phyloP scores from a whole-genome alignment of 805 yeast species.

The Isabelozyma rhagii region DNA sequence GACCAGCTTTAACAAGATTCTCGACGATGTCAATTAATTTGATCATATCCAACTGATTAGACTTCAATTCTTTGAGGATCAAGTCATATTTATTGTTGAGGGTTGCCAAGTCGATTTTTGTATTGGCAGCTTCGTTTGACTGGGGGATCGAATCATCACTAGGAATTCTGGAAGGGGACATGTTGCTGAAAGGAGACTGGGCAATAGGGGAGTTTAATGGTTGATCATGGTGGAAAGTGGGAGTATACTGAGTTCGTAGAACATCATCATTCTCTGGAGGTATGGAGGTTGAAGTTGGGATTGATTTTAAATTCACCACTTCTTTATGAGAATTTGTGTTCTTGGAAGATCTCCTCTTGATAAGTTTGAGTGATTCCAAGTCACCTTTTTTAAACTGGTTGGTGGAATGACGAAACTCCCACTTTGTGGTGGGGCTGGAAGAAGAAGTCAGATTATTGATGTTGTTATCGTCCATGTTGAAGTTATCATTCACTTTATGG shows the following conservation, averaged over 20 bases:
- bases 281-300: constrained; percentile 13
- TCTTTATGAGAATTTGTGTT: constrained; percentile 37
- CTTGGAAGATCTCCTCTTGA: constrained; percentile 69
- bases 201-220: not conserved
- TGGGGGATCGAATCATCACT: not conserved
- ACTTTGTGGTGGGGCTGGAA: constrained; percentile 19
- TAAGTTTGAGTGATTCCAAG: constrained; percentile 63
- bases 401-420: constrained; percentile 91
- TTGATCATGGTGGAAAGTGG: not conserved
- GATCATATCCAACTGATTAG: constrained; percentile 52
- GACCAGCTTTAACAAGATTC: constrained; percentile 4
- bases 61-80: constrained; percentile 45
- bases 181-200: not conserved
- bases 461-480: constrained; percentile 18
- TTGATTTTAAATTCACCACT: constrained; percentile 31
- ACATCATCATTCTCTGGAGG: not conserved
- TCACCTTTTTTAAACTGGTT: constrained; percentile 81
- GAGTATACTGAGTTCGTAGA: not conserved
- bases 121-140: not conserved
- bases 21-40: constrained; percentile 48
- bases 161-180: not conserved
- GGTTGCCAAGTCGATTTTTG: constrained; percentile 30
- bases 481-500: constrained; percentile 42
- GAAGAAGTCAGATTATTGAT: no score
- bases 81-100: constrained; percentile 46